Evolutionary conservation across 2,329 filamentous ascomycete species (phyloP).

Genomic region (Teratosphaeria pseudoeucalypti): DNA sequence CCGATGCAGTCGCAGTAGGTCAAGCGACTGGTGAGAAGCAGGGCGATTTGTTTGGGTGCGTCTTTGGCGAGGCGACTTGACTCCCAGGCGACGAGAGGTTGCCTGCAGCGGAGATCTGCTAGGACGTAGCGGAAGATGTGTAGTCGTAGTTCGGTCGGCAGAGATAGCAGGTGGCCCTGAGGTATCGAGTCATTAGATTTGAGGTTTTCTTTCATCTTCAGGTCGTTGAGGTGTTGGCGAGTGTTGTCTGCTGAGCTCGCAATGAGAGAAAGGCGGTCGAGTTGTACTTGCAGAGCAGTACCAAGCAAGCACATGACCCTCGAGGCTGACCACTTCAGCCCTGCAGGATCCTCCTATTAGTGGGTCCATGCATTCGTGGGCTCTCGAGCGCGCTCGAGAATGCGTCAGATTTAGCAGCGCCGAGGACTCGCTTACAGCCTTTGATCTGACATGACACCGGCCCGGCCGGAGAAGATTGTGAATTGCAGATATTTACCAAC

Average conservation of each 20-base stretch:
- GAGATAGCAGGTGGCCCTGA: neutral
- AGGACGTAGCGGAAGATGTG: neutral
- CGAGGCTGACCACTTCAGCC: neutral
- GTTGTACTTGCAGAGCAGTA: neutral
- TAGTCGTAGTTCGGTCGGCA: neutral
- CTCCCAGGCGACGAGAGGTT: neutral
- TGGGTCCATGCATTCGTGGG: neutral
- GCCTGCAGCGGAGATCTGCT: neutral
- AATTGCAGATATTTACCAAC: neutral
- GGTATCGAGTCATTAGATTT: neutral
- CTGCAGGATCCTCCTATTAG: neutral
- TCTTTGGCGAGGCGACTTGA: neutral
- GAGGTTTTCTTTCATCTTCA: neutral
- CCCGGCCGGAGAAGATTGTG: neutral
- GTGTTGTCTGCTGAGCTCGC: neutral
- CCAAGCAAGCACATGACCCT: neutral
- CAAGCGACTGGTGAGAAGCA: neutral
- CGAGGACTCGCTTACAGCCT: too few species aligned
- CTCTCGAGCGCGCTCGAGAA: too few species aligned
- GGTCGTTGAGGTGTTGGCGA: neutral
- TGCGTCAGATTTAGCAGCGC: too few species aligned
- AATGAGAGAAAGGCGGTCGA: neutral
- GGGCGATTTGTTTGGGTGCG: neutral
- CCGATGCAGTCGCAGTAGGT: neutral
- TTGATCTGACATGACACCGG: too few species aligned